These are phyloP conservation scores for Diaporthe eres DNA, from an alignment of 2,329 filamentous ascomycete species.

Conservation along the genomic window DNA sequence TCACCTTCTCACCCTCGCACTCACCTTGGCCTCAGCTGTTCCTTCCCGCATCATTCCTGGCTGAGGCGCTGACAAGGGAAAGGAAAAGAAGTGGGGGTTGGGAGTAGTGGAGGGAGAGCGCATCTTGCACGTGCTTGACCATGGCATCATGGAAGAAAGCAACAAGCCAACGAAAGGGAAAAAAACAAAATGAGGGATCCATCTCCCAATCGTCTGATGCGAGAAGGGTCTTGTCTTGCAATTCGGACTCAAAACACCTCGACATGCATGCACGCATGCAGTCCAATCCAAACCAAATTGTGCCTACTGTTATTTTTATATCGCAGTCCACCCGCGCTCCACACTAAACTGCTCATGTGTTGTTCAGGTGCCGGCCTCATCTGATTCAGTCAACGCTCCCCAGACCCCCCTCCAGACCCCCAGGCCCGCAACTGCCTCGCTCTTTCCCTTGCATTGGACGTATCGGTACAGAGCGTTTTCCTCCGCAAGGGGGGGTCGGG, in stretches of 20 bases:
- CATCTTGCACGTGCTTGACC: neutral
- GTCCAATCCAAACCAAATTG: constrained; percentile 12
- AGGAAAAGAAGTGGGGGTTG: too few species aligned
- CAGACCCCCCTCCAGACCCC: neutral
- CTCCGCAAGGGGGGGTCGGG: constrained; percentile 6
- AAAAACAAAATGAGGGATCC: constrained; percentile 18
- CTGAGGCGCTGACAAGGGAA: constrained; percentile 1
- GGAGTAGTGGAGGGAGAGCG: neutral
- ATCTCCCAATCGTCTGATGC: constrained; percentile 19
- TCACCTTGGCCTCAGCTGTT: constrained; percentile 2
- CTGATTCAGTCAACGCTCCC: constrained; percentile 16
- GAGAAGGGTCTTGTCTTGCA: constrained; percentile 28
- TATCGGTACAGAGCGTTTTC: constrained; percentile 12
- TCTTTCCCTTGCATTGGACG: constrained; percentile 2
- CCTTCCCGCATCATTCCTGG: constrained; percentile 15
- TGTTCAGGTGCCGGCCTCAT: constrained; percentile 14
- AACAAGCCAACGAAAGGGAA: neutral
- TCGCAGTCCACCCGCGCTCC: constrained; percentile 1
- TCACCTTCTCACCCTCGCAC: constrained; percentile 1
- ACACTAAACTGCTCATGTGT: constrained; percentile 16
- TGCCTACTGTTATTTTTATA: constrained; percentile 27
- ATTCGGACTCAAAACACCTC: constrained; percentile 10
- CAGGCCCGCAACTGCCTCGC: neutral
- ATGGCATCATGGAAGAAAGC: neutral
- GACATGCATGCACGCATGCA: constrained; percentile 8